Evolutionary conservation across 495 filamentous ascomycete genomes (phyloP), one percentile per base, ranked within the genome.

Genomic region (Delitschia confertaspora): DNA sequence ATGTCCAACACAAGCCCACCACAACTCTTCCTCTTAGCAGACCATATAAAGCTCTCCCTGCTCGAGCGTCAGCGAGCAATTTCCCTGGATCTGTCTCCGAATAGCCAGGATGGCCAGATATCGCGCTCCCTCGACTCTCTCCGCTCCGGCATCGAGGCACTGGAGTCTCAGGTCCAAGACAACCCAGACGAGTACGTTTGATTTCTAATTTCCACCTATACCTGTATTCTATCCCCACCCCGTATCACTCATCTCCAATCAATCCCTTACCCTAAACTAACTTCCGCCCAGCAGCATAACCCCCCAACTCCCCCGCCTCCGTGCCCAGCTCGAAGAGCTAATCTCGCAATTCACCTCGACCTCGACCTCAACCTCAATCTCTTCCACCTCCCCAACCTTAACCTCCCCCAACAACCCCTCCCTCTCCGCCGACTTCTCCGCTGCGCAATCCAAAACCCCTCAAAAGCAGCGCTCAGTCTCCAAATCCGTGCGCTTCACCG

Each of bases 401-500:
- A 69, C 70, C 31, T 61, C 73, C 25, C 78, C 82, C 44, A 86
- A 84, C 64, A 70, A 86, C 63, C 71, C 80, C 39, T 63, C 73
- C 45, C 75, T 86, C 33, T 66, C 67, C 23, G 46, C 67, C 45
- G 80, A 85, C 62, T 85, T 88, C 62, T 67, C 76, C 45, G 72
- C 75, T 57, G 80, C 83, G 13, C 35, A 69, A 66, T 56, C 55
- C 58, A 47, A 40, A 38, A 52, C 59, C 10, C 42, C 65, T 3
- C 56, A 55, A 20, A 59, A 55, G 9, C 20, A 32, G 14, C 53
- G 43, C 42, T 50, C 26, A 36, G 49, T 60, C 10, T 69, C 74
- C 38, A 95, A 93, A 64, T 84, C 82, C 5, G 89, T 98, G n/a
- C 85, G 89, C 20, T 98, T 98, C 71, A 79, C 75, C 49, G 87